Evolutionary conservation across 495 filamentous ascomycete genomes (phyloP), one percentile per base, ranked within the genome.

Genomic region (Pyrenopolyporus hunteri): DNA sequence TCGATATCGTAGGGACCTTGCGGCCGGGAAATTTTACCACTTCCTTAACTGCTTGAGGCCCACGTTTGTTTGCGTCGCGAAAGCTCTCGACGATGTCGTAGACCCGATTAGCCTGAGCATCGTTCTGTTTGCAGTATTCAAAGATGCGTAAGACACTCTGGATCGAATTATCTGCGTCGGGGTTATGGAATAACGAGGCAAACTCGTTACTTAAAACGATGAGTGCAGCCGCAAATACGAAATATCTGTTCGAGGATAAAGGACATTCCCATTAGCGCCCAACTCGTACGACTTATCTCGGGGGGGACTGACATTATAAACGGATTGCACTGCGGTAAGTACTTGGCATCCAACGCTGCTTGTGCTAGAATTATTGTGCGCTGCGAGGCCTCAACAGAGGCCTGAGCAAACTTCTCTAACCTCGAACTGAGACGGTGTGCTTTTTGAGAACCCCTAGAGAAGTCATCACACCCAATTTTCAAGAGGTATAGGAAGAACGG

Each of bases 171-270:
- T 79, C 78, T 4, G 86, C 79, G 1, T 80, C 78, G 4, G 82
- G 73, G 14, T 85, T 80, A 47, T 77, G 78, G 64, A 85, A 87
- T 19, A 89, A 79, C 19, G 78, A 80, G 2, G 86, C 83, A 61
- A 90, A 90, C 63, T 89, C 86, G 48, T 88, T 89, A 47, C 87
- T 82, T 23, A 87, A 78, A 2, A 91, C 76, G 7, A 90, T 80
- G 3, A 91, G 76, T 2, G 87, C 86, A 2, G 87, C 87, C 28
- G 88, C 83, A 68, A 92, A 91, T 45, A 89, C 82, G 37, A 87
- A 89, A 66, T 91, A 89, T 55, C 81, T 83, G 16, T 17, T 59
- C 6, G 7, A 8, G 2, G 26, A 43, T 19, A 8, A 14, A 11
- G 36, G 2, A 22, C 35, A 37, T 26, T 28, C 14, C 58, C n/a